Evolutionary conservation across 2,329 filamentous ascomycete species (phyloP), one percentile per base, ranked within the genome.

Genomic region (Biscogniauxia sp.): DNA sequence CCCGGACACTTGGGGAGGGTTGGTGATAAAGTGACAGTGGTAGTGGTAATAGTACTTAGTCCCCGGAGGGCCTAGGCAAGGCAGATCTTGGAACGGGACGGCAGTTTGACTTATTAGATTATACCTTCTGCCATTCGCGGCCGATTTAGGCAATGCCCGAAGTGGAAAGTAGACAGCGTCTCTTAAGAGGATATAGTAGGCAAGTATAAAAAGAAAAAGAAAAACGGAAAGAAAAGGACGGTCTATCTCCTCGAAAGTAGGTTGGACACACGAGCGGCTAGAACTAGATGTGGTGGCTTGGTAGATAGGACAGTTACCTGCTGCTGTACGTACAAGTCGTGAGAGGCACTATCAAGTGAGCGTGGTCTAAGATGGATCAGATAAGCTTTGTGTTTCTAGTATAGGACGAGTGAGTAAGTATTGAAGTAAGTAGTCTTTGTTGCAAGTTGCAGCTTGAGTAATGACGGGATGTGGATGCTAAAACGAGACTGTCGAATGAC

Each of bases 121-220:
- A 66, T 64, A 72, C 66, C 64, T 67, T 66, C 67, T 69, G 65
- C 69, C 63, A 72, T 70, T 70, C 69, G 68, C 67, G 67, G 66
- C 74, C 71, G 67, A 69, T 74, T 75, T 72, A 75, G 75, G 73
- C 72, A 76, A 76, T 74, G 70, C 73, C 72, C 72, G 75, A 73
- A 73, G 74, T 69, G 74, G 72, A 73, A 76, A 76, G 74, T 69
- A 72, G 71, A 45, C 17, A 45, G 37, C 17, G 37, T 45, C 37
- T 45, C 37, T 7, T 45, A 45, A 45, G 37, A 45, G 37, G 17
- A 17, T n/a, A 45, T 15, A 45, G 7, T 41, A 17, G 13, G 37
- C 4, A 45, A 45, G n/a, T 9, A 45, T 17, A n/a, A 45, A 41
- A 7, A 45, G 37, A 45, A 17, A 45, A 45, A n/a, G 28, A n/a